Evolutionary conservation across 2,329 filamentous ascomycete genomes (phyloP).

Genomic region (Ascochyta koolunga): DNA sequence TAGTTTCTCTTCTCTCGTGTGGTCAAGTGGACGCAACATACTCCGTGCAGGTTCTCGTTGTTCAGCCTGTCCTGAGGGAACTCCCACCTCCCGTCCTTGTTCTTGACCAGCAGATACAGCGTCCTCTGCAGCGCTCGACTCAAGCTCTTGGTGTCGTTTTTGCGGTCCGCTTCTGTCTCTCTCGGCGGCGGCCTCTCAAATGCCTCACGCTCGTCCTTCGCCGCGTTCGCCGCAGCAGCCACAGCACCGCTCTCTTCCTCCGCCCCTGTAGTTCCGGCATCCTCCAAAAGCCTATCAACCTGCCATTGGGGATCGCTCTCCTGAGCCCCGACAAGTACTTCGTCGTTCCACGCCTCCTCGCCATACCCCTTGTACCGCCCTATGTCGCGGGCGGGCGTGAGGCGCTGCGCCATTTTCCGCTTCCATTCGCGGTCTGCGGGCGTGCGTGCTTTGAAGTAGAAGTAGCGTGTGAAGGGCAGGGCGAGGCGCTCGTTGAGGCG

Average conservation of each 20-base stretch:
- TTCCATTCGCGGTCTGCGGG: conserved; percentile 88
- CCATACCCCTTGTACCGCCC: conserved; percentile 80
- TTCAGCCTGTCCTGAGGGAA: conserved; percentile 77
- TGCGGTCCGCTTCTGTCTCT: conserved; percentile 77
- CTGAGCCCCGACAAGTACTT: conserved; percentile 76
- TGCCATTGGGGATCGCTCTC: conserved; percentile 69
- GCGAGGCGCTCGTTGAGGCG: conserved; percentile 91
- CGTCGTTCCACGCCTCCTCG: conserved; percentile 86
- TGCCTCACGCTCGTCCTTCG: conserved; percentile 61
- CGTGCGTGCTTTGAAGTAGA: conserved; percentile 94
- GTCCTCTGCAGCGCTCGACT: conserved; percentile 81
- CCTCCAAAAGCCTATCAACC: conserved; percentile 72
- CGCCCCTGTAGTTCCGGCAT: conserved; percentile 67
- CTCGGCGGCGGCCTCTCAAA: conserved; percentile 74
- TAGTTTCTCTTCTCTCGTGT: conserved; percentile 8
- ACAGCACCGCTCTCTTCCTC: conserved; percentile 48
- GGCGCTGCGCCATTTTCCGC: conserved; percentile 78
- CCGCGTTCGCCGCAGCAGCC: conserved; percentile 21
- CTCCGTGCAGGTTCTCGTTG: conserved; percentile 82
- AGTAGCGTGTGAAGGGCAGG: conserved; percentile 84
- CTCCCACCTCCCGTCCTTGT: conserved; percentile 73
- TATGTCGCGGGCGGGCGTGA: conserved; percentile 81
- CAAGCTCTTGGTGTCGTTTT: conserved; percentile 76
- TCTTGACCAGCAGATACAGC: conserved; percentile 85
- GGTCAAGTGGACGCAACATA: conserved; percentile 56